Conservation (phyloP, 441 rosid genomes). For the Populus tomentosa region DNA sequence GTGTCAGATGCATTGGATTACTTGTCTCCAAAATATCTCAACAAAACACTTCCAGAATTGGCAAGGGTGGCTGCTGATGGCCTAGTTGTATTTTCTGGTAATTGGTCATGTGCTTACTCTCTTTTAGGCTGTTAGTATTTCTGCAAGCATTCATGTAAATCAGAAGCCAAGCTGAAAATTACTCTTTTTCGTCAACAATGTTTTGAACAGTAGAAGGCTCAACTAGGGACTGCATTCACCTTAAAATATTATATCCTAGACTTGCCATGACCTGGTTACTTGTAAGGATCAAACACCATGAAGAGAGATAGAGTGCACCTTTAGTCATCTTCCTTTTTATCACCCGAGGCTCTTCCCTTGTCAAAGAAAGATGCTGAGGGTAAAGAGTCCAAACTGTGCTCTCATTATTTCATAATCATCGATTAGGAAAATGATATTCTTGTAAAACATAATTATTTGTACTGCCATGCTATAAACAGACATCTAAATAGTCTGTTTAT, state of each 20-base stretch:
- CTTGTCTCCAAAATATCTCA: conserved; percentile 67
- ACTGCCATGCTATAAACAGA: not conserved
- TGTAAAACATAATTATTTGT: not conserved
- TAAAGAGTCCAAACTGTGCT: not conserved
- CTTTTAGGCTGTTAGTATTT: not conserved
- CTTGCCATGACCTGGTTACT: not conserved
- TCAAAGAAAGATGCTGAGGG: not conserved
- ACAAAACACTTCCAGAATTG: conserved; percentile 62
- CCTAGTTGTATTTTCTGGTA: conserved; percentile 57
- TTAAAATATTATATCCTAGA: not conserved
- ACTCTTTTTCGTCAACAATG: not conserved
- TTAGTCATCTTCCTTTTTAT: not conserved
- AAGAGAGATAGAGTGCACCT: too few relatives aligned
- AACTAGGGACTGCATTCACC: not conserved
- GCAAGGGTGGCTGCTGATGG: conserved; percentile 62
- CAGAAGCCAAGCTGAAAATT: not conserved
- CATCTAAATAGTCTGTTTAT: not conserved
- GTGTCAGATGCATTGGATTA: conserved; percentile 70
- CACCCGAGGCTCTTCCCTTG: not conserved
- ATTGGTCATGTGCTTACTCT: not conserved
- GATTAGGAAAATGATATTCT: not conserved
- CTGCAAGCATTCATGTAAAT: not conserved
- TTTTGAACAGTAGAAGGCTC: not conserved
- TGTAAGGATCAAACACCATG: not conserved
- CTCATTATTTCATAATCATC: not conserved